Evolutionary conservation across 108 stramenopile genomes (phyloP), one percentile per base, ranked within the genome.

Genomic region (Halocafeteria seosinensis): DNA sequence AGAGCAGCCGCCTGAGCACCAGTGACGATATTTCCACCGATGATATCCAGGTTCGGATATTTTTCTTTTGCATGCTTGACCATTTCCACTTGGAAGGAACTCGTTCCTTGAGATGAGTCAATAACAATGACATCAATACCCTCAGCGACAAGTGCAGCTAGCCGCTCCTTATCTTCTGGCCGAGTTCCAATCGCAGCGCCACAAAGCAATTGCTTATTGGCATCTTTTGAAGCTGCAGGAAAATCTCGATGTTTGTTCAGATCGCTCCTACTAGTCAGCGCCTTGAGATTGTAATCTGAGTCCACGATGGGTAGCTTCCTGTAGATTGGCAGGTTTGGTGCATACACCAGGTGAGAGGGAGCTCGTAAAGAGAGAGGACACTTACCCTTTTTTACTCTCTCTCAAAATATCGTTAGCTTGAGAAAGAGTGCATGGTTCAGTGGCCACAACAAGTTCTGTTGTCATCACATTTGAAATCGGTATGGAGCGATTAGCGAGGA

Each of bases 121-220:
- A 99, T 89, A 30, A 99, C 90, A 78, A 99, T 89, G 24, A 97
- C 90, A 73, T 99, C 92, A 29, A 92, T 93, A 27, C 98, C 98
- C 37, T 95, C 94, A 52, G 88, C 89, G 13, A 88, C 91, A 59
- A 99, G 76, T 24, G 77, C 73, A 17, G 64, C 63, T 29, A 86
- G 86, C 1, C 98, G 90, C 21, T 85, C 81, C 30, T 88, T 83
- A 76, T 99, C 98, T 50, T 88, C 86, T 34, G 92, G 95, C 24
- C 98, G 84, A 9, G 98, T 99, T 32, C 95, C 93, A 76, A 99
- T 93, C 42, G 94, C 85, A 11, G 95, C 98, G 27, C 98, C 95
- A 50, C 87, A 88, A 1, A 97, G 71, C 5, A 99, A 76, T 71
- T 95, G 93, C 77, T 96, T 96, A 76, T 86, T 91, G 9, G 73